These are phyloP conservation scores for Asterochloris erici DNA, from an alignment of 139 green algal genomes.

Conservation along the genomic window DNA sequence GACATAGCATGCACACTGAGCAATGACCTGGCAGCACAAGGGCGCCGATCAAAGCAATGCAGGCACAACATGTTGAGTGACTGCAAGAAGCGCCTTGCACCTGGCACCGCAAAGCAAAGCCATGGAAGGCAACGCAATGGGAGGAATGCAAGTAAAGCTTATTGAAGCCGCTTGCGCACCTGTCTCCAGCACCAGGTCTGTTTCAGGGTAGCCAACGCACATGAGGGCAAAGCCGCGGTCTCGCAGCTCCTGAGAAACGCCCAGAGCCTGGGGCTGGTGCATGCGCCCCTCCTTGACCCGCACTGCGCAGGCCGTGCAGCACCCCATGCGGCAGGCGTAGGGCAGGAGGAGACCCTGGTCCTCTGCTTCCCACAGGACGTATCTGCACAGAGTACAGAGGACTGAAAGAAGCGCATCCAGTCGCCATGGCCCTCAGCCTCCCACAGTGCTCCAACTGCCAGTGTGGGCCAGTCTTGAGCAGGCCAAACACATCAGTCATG, in stretches of 20 bases:
- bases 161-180: no score
- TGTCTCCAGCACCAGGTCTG: slow-evolving; percentile 78
- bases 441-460: no score
- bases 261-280: slow-evolving; percentile 60
- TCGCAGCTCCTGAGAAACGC: slow-evolving; percentile 53
- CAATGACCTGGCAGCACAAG: no score
- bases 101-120: no score
- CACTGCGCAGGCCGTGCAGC: slow-evolving; percentile 96
- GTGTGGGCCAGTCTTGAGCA: not conserved
- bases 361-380: slow-evolving; percentile 94
- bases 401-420: no score
- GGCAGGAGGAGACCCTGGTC: slow-evolving; percentile 88
- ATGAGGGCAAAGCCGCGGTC: slow-evolving; percentile 91
- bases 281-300: slow-evolving; percentile 57
- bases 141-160: not conserved
- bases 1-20: no score
- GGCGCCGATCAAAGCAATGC: not conserved
- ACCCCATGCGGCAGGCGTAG: slow-evolving; percentile 95
- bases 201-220: slow-evolving; percentile 82
- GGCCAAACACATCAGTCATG: no score
- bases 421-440: no score
- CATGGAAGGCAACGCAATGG: not conserved
- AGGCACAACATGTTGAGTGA: not conserved
- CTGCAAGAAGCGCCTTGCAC: not conserved
- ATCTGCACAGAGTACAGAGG: slow-evolving; percentile 48